Evolutionary conservation across 2,329 filamentous ascomycete species (phyloP).

Genomic region (Venturia asperata): DNA sequence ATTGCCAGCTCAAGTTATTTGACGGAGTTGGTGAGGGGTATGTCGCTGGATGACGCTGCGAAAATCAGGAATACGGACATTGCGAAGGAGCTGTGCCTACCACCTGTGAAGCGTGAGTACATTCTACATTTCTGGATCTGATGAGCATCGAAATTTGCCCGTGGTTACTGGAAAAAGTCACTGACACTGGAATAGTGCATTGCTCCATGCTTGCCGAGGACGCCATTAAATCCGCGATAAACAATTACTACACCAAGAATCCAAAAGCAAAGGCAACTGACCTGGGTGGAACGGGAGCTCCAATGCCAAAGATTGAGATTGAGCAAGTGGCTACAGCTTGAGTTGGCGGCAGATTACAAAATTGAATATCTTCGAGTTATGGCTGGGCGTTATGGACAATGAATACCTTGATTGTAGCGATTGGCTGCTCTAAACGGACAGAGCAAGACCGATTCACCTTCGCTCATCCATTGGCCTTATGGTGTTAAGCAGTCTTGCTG

Average conservation of each 20-base stretch:
- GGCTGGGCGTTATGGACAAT: conserved; percentile 1
- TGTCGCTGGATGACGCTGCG: conserved; percentile 90
- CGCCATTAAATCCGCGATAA: conserved; percentile 86
- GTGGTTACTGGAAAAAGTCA: neutral
- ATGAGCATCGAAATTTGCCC: neutral
- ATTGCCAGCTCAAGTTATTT: conserved; percentile 94
- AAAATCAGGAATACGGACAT: conserved; percentile 97
- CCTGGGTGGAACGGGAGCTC: conserved; percentile 64
- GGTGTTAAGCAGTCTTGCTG: neutral
- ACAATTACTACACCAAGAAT: conserved; percentile 88
- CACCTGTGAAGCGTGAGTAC: conserved; percentile 74
- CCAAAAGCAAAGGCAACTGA: conserved; percentile 67
- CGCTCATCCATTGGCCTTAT: neutral
- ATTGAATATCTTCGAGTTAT: neutral
- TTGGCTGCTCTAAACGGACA: neutral
- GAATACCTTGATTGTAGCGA: neutral
- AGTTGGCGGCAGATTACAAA: neutral
- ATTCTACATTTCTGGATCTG: neutral
- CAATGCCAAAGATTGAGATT: conserved; percentile 59
- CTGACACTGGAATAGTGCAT: conserved; percentile 52
- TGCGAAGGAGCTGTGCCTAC: conserved; percentile 86
- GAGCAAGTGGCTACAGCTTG: conserved; percentile 41
- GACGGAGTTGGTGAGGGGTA: conserved; percentile 88
- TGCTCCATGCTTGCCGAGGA: conserved; percentile 91
- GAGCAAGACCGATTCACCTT: neutral